Evolutionary conservation across 1,284 basidiomycete genomes (phyloP).

Genomic region (Blastosporella zonata): DNA sequence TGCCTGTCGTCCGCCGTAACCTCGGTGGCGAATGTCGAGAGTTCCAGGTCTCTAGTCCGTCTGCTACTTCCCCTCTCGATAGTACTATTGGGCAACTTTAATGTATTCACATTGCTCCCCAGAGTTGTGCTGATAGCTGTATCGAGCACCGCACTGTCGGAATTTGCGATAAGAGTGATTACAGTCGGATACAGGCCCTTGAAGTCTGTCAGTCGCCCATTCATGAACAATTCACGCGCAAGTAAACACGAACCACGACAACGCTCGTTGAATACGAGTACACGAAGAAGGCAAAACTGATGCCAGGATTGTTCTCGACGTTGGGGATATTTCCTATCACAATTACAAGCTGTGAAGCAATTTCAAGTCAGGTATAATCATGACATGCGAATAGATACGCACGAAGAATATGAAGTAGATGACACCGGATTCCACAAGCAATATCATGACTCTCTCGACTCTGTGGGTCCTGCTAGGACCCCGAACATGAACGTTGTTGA

Average conservation of each 20-base stretch:
- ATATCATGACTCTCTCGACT: conserved; percentile 11
- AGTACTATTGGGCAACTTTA: background rate
- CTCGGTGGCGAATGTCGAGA: background rate
- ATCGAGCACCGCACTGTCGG: conserved; percentile 8
- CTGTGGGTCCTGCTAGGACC: background rate
- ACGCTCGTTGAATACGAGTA: conserved; percentile 16
- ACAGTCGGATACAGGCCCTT: conserved; percentile 16
- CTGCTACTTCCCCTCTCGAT: background rate
- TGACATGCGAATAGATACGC: background rate
- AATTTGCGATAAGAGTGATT: conserved; percentile 11
- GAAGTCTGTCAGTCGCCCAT: background rate
- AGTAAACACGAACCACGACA: conserved; percentile 7
- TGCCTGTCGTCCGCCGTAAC: background rate
- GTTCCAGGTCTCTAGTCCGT: background rate
- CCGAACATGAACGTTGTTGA: background rate
- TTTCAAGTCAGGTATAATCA: background rate
- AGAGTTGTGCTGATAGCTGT: conserved; percentile 7
- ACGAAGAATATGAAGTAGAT: conserved; percentile 16
- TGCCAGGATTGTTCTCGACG: background rate
- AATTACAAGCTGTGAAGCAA: conserved; percentile 4
- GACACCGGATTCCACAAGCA: conserved; percentile 11
- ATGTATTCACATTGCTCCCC: background rate
- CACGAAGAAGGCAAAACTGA: conserved; percentile 12
- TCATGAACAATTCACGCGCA: background rate
- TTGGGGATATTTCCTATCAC: conserved; percentile 8